Percentiles rank a stretch among this genome's conserved stretches.
These are phyloP conservation scores for Echinosophora koreensis DNA, from an alignment of 306 rosid genomes.

Conservation along the genomic window DNA sequence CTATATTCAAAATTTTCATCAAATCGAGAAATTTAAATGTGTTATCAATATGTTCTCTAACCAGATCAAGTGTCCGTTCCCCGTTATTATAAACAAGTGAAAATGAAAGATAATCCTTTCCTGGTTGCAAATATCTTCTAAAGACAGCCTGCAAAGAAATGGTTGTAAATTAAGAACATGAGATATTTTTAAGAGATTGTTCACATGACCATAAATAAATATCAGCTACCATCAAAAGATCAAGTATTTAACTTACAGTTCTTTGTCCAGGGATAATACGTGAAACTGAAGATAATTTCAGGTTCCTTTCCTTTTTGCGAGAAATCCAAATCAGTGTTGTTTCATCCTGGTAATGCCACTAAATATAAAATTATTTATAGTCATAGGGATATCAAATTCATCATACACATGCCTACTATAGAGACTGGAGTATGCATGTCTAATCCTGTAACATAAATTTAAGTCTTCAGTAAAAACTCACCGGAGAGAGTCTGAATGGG, in stretches of 20 bases:
- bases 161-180: not conserved
- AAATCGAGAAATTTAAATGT: constrained; percentile 11
- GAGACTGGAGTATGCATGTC: constrained; percentile 5
- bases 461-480: constrained; percentile 51
- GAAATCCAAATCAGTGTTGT: constrained; percentile 82
- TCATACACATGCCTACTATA: constrained; percentile 27
- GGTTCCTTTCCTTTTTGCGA: constrained; percentile 68
- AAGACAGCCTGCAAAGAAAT: constrained; percentile 71
- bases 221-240: not conserved
- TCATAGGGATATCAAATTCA: constrained; percentile 46
- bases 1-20: constrained; percentile 26
- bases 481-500: constrained; percentile 79
- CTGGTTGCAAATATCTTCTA: constrained; percentile 77
- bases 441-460: not conserved
- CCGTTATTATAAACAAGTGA: constrained; percentile 77
- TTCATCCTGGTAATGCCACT: constrained; percentile 77
- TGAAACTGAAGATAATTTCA: constrained; percentile 66
- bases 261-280: constrained; percentile 82
- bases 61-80: constrained; percentile 88
- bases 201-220: constrained; percentile 1
- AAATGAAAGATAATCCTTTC: constrained; percentile 81
- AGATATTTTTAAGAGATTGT: not conserved
- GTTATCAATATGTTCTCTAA: constrained; percentile 48
- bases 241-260: constrained; percentile 73
- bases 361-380: constrained; percentile 57